Percentiles rank a stretch among this genome's conserved stretches.
Evolutionary conservation across 805 yeast genomes (phyloP).

Genomic region (Hanseniaspora mollemarum): DNA sequence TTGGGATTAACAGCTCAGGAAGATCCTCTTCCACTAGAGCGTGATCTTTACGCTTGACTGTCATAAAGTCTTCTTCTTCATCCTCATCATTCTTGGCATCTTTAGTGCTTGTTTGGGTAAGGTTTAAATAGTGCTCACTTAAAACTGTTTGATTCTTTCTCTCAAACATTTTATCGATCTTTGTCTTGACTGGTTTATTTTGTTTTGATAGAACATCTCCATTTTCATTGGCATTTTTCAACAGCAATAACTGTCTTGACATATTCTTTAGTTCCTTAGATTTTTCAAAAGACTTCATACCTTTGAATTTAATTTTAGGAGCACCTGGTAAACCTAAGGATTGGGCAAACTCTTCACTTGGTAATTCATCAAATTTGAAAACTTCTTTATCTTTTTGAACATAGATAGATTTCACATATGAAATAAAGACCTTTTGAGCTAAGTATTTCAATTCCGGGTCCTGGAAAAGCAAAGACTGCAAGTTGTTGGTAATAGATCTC

Average conservation of each 20-base stretch:
- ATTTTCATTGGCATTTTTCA: constrained; percentile 49
- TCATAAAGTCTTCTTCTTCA: constrained; percentile 55
- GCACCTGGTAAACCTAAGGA: constrained; percentile 93
- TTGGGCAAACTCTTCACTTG: constrained; percentile 72
- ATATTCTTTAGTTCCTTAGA: constrained; percentile 69
- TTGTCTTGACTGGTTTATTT: constrained; percentile 45
- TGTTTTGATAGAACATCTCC: constrained; percentile 42
- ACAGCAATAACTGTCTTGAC: constrained; percentile 53
- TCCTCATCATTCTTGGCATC: constrained; percentile 40
- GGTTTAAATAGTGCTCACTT: constrained; percentile 72
- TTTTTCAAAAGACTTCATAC: constrained; percentile 34
- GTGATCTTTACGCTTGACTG: constrained; percentile 69
- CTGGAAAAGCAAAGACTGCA: constrained; percentile 82
- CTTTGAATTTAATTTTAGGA: constrained; percentile 73
- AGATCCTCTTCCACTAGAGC: constrained; percentile 50
- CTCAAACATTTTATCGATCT: constrained; percentile 90
- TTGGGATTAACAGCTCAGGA: constrained; percentile 50
- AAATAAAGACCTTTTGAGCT: constrained; percentile 91
- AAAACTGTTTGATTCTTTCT: constrained; percentile 85
- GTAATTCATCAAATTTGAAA: constrained; percentile 64
- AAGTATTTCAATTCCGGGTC: constrained; percentile 84
- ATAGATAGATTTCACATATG: constrained; percentile 75
- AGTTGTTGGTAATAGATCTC: constrained; percentile 64
- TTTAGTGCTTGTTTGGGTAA: constrained; percentile 41
- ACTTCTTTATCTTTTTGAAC: constrained; percentile 80